These are phyloP conservation scores for Arthrobotrys entomopaga DNA, from an alignment of 2,329 filamentous ascomycete species.

Conservation along the genomic window DNA sequence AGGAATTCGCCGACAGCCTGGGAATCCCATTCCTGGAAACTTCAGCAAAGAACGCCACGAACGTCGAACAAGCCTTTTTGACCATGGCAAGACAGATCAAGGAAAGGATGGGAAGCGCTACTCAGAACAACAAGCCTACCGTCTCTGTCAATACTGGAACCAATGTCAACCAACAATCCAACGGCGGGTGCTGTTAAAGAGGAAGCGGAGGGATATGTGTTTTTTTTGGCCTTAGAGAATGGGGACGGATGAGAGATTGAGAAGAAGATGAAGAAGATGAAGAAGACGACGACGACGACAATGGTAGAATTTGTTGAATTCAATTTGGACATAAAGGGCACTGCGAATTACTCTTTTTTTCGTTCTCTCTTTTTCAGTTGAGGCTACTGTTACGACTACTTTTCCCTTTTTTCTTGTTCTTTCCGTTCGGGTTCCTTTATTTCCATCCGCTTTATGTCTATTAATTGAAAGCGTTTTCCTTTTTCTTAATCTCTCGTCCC, in stretches of 20 bases:
- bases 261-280: slow-evolving; percentile 33
- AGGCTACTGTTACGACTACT: slow-evolving; percentile 38
- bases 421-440: no score
- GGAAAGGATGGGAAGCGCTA: slow-evolving; percentile 87
- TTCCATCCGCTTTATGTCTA: slow-evolving; percentile 50
- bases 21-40: slow-evolving; percentile 99
- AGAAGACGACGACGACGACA: no score
- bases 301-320: slow-evolving; percentile 50
- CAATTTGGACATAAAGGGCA: slow-evolving; percentile 53
- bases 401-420: slow-evolving; percentile 4
- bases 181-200: slow-evolving; percentile 87
- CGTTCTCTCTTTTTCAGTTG: slow-evolving; percentile 22
- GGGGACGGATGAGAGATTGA: slow-evolving; percentile 2
- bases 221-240: slow-evolving; percentile 15
- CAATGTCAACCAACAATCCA: slow-evolving; percentile 87
- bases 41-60: slow-evolving; percentile 98
- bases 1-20: slow-evolving; percentile 99
- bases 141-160: slow-evolving; percentile 89
- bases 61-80: slow-evolving; percentile 99
- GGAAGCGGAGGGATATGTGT: not conserved
- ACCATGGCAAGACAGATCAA: slow-evolving; percentile 99
- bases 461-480: slow-evolving; percentile 54
- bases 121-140: slow-evolving; percentile 96
- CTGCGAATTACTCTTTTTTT: slow-evolving; percentile 16
- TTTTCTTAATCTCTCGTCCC: slow-evolving; percentile 13